phyloP scores from a whole-genome alignment of 2,329 filamentous ascomycete species.

The Cladobotryum protrusum region DNA sequence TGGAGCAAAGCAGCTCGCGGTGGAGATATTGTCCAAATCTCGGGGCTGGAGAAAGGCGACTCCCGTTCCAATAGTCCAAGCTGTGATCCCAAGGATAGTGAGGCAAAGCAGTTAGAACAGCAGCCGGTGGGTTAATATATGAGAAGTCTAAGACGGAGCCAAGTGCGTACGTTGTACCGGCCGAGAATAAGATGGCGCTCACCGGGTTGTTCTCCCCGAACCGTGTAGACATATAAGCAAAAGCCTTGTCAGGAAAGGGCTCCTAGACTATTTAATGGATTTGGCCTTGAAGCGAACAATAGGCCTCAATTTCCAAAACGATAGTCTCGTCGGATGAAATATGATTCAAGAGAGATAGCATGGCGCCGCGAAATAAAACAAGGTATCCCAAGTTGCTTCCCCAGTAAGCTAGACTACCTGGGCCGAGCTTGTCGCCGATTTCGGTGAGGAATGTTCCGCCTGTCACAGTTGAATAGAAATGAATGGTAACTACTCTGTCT shows the following conservation, averaged over 20 bases:
- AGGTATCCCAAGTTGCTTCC: constrained; percentile 23
- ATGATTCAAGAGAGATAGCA: constrained; percentile 2
- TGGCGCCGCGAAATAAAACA: constrained; percentile 20
- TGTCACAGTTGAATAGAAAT: constrained; percentile 26
- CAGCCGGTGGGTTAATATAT: constrained; percentile 6
- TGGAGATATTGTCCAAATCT: constrained; percentile 25
- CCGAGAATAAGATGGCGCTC: constrained; percentile 9
- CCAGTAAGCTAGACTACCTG: constrained; percentile 23
- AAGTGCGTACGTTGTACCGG: constrained; percentile 11
- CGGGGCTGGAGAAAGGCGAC: constrained; percentile 24
- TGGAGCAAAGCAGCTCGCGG: constrained; percentile 32
- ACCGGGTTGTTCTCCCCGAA: constrained; percentile 9
- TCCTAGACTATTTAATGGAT: constrained; percentile 12
- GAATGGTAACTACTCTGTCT: background rate
- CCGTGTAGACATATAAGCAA: constrained; percentile 15
- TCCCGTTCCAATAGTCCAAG: constrained; percentile 27
- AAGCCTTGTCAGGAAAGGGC: background rate
- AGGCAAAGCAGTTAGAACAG: constrained; percentile 24
- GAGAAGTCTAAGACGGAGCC: constrained; percentile 16
- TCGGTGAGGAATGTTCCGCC: constrained; percentile 2
- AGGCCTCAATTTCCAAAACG: constrained; percentile 19
- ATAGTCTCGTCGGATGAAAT: background rate
- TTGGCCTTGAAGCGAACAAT: constrained; percentile 12
- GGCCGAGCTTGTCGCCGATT: too few species aligned
- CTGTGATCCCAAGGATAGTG: constrained; percentile 34